These are phyloP conservation scores for Nyctanthes arbortristis DNA, from an alignment of 257 asterid genomes.

Conservation along the genomic window DNA sequence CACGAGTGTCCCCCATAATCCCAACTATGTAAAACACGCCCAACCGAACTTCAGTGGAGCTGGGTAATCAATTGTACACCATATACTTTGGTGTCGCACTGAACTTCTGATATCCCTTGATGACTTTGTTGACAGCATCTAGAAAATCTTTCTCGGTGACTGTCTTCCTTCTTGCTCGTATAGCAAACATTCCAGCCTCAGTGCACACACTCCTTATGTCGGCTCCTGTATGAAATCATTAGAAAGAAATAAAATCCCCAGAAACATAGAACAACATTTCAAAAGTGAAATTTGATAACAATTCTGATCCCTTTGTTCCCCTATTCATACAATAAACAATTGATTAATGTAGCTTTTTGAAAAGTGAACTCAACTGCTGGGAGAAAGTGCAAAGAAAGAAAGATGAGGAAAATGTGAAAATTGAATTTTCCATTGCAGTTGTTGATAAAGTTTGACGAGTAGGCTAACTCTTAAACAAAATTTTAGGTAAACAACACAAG, in stretches of 20 bases:
- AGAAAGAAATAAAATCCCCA: not conserved
- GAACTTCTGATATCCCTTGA: slow-evolving; percentile 73
- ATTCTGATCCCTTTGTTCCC: not conserved
- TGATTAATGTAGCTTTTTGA: too few relatives aligned
- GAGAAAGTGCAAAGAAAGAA: too few relatives aligned
- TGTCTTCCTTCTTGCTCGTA: slow-evolving; percentile 71
- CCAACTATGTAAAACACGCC: not conserved
- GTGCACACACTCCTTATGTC: slow-evolving; percentile 76
- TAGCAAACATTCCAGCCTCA: slow-evolving; percentile 71
- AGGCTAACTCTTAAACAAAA: too few relatives aligned
- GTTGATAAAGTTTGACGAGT: too few relatives aligned
- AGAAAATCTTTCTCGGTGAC: slow-evolving; percentile 72
- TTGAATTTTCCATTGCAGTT: too few relatives aligned
- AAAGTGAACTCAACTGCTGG: too few relatives aligned
- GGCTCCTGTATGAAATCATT: slow-evolving; percentile 42
- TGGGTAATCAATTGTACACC: slow-evolving; percentile 54
- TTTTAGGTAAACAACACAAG: too few relatives aligned
- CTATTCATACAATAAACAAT: too few relatives aligned
- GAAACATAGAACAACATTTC: not conserved
- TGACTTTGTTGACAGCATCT: slow-evolving; percentile 74
- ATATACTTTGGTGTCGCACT: slow-evolving; percentile 72
- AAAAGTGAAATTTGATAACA: not conserved
- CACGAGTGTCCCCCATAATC: not conserved
- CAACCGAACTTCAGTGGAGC: not conserved
- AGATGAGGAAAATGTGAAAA: too few relatives aligned